phyloP scores from a whole-genome alignment of 192 early-diverging fungal genomes.

The Coemansia erecta region DNA sequence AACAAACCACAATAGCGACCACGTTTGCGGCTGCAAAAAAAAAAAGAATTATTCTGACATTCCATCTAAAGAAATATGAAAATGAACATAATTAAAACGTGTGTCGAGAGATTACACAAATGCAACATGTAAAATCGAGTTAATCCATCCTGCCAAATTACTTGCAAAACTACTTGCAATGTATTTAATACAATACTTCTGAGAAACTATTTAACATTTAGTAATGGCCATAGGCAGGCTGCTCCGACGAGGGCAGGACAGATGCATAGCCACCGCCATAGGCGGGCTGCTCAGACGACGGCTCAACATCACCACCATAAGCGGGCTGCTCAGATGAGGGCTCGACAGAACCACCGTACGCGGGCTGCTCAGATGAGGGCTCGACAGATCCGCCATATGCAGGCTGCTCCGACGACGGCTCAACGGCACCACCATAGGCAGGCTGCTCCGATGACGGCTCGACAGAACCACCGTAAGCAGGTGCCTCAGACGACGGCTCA shows the following conservation, averaged over 20 bases:
- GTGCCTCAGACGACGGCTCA: slow-evolving; percentile 2
- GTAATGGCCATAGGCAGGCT: not conserved
- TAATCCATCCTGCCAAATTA: not conserved
- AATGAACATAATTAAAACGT: too few relatives aligned
- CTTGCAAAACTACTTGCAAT: not conserved
- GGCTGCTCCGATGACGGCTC: slow-evolving; percentile 1
- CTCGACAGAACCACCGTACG: not conserved
- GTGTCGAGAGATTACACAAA: not conserved
- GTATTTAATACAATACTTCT: not conserved
- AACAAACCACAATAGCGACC: too few relatives aligned
- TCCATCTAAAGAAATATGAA: too few relatives aligned
- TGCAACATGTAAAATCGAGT: not conserved
- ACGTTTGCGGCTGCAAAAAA: too few relatives aligned
- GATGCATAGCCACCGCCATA: not conserved
- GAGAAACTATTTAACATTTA: not conserved
- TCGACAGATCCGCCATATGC: not conserved
- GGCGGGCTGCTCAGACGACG: not conserved
- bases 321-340: not conserved
- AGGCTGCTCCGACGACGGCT: not conserved
- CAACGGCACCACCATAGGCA: not conserved
- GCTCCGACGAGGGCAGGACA: not conserved
- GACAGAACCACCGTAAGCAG: slow-evolving; percentile 2
- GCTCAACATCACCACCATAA: not conserved
- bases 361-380: not conserved
- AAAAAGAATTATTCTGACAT: too few relatives aligned